phyloP scores from a whole-genome alignment of 208 protist species.

The Trypanosoma grayi region DNA sequence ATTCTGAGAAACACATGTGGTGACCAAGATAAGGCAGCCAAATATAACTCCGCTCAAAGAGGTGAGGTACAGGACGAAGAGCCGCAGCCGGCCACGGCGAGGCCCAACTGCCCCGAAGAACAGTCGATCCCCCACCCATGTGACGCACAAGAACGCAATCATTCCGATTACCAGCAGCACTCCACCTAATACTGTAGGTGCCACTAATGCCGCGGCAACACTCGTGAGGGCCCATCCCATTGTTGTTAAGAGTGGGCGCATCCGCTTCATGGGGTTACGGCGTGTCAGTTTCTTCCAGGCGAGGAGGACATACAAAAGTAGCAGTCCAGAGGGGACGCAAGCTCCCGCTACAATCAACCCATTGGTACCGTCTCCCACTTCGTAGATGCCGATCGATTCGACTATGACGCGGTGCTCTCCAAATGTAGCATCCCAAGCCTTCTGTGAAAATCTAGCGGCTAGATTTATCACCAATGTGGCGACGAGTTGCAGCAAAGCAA shows the following conservation, averaged over 20 bases:
- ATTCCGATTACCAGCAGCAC: conserved; percentile 18
- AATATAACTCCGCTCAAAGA: neutral
- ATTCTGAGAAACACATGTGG: conserved; percentile 21
- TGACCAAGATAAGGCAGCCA: conserved; percentile 9
- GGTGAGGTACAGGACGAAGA: neutral
- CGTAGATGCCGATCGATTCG: conserved; percentile 20
- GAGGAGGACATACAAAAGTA: conserved; percentile 21
- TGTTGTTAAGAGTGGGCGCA: conserved; percentile 11
- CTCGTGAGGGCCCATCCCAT: conserved; percentile 16
- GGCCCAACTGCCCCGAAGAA: neutral
- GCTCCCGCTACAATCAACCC: conserved; percentile 9
- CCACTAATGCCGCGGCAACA: conserved; percentile 8
- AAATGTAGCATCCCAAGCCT: conserved; percentile 16
- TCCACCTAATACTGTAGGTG: conserved; percentile 12
- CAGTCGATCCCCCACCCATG: neutral
- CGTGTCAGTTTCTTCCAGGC: conserved; percentile 15
- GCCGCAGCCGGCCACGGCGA: neutral
- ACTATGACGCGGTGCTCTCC: neutral
- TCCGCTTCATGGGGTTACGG: neutral
- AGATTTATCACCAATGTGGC: conserved; percentile 24
- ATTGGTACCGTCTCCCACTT: conserved; percentile 7
- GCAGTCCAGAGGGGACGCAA: conserved; percentile 11
- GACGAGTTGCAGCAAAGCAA: conserved; percentile 16
- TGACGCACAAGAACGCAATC: conserved; percentile 4
- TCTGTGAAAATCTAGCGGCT: neutral